Evolutionary conservation across 208 protist species (phyloP), one percentile per base, ranked within the genome.

Genomic region (Leishmania tarentolae): DNA sequence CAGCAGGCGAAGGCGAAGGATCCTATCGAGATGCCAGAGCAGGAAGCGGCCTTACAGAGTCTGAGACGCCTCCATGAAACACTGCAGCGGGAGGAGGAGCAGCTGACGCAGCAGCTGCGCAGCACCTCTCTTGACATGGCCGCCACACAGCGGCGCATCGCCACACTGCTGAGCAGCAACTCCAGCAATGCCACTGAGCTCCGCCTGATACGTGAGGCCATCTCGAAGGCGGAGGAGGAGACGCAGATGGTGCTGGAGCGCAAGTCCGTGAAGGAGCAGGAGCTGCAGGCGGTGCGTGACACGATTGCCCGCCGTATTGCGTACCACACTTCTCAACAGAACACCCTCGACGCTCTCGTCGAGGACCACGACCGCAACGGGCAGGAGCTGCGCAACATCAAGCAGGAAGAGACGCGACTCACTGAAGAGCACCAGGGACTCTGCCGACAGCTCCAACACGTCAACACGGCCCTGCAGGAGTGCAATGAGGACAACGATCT

Each of bases 31-130:
- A 90, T 89, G 37, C 90, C 98, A 0, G 96, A 89, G 31, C 97
- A 99, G 82, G 98, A 99, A 87, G 92, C 95, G 56, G 92, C 97
- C 21, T 83, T 99, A 42, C 94, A 98, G 72, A 98, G 98, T 65
- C 91, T 99, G 2, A 69, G 93, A 17, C 89, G 95, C 46, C 87
- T 92, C 7, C 98, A 98, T 80, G 95, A 98, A 80, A 95, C 96
- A 31, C 89, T 99, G 19, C 88, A 95, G 42, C 98, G 96, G 77
- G 97, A 99, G 83, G 84, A 97, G 57, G 98, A 99, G 72, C 76
- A 75, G 24, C 68, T 92, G 53, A 87, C 91, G 79, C 90, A 97
- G 47, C 79, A 91, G 47, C 63, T 90, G 0, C 80, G 93, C 21
- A 87, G 79, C 73, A 83, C 85, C 19, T 86, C 89, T 13, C 76